phyloP scores from a whole-genome alignment of 2,329 filamentous ascomycete species.

The Bertia moriformis region DNA sequence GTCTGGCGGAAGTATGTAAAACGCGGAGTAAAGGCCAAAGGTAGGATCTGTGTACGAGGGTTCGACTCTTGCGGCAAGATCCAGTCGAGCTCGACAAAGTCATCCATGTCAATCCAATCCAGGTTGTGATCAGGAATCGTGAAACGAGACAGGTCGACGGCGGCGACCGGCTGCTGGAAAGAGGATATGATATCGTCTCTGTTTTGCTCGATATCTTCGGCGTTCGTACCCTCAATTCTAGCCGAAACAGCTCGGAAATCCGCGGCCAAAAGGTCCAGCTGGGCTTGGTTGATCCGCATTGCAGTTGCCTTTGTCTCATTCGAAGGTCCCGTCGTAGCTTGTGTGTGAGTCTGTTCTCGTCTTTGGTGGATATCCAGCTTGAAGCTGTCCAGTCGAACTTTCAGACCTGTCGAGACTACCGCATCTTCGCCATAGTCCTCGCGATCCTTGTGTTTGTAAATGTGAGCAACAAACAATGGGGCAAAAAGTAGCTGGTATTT shows the following conservation, averaged over 20 bases:
- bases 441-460: slow-evolving; percentile 67
- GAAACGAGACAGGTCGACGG: slow-evolving; percentile 49
- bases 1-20: slow-evolving; percentile 68
- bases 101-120: slow-evolving; percentile 67
- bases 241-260: slow-evolving; percentile 61
- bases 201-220: slow-evolving; percentile 38
- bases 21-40: slow-evolving; percentile 54
- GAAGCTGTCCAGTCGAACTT: slow-evolving; percentile 62
- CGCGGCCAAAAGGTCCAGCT: slow-evolving; percentile 57
- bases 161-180: slow-evolving; percentile 6
- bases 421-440: slow-evolving; percentile 51
- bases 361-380: slow-evolving; percentile 64
- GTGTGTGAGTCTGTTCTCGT: slow-evolving; percentile 50
- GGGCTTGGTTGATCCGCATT: slow-evolving; percentile 61
- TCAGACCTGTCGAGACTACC: slow-evolving; percentile 57
- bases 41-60: slow-evolving; percentile 58
- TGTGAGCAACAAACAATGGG: slow-evolving; percentile 58
- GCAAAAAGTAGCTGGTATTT: slow-evolving; percentile 63
- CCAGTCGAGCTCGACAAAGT: slow-evolving; percentile 66
- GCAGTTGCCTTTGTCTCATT: slow-evolving; percentile 50
- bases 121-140: slow-evolving; percentile 62
- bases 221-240: slow-evolving; percentile 47
- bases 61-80: slow-evolving; percentile 57
- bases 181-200: slow-evolving; percentile 7
- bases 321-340: slow-evolving; percentile 38